These are phyloP conservation scores for Cladophialophora carrionii DNA, from an alignment of 2,329 filamentous ascomycete genomes.

Conservation along the genomic window DNA sequence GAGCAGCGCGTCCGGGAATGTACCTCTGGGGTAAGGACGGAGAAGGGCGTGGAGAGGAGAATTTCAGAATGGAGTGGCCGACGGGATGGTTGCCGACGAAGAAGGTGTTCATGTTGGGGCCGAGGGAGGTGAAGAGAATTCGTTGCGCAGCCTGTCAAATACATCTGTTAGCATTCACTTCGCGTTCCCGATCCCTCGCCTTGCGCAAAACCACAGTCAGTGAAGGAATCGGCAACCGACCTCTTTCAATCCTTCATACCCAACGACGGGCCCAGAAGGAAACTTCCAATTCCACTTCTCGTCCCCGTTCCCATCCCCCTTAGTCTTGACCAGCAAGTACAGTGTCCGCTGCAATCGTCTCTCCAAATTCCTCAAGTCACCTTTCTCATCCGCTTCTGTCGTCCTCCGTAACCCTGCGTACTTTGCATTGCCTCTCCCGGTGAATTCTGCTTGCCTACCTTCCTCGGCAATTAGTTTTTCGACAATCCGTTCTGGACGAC, in stretches of 20 bases:
- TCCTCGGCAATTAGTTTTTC: slow-evolving; percentile 76
- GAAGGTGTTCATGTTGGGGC: slow-evolving; percentile 98
- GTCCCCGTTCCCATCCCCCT: slow-evolving; percentile 31
- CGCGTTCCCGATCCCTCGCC: not conserved
- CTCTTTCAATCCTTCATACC: slow-evolving; percentile 79
- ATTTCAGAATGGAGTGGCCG: slow-evolving; percentile 71
- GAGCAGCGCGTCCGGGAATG: not conserved
- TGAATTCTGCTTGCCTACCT: slow-evolving; percentile 51
- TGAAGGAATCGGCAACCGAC: slow-evolving; percentile 57
- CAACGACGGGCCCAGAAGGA: slow-evolving; percentile 73
- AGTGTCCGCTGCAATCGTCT: slow-evolving; percentile 77
- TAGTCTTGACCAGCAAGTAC: slow-evolving; percentile 77
- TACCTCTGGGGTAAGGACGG: slow-evolving; percentile 8
- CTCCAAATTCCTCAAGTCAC: slow-evolving; percentile 78
- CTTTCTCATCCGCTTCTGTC: slow-evolving; percentile 76
- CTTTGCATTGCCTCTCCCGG: slow-evolving; percentile 67
- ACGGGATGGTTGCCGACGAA: slow-evolving; percentile 88
- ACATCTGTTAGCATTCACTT: not conserved
- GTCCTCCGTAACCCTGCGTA: slow-evolving; percentile 61
- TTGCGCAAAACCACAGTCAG: not conserved
- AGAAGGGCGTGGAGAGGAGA: slow-evolving; percentile 48
- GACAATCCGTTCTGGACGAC: slow-evolving; percentile 68
- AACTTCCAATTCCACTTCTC: slow-evolving; percentile 68
- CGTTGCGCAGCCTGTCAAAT: slow-evolving; percentile 73
- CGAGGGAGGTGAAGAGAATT: slow-evolving; percentile 74